Evolutionary conservation across 805 yeast species (phyloP).

Genomic region (Kuraishia ogatae): DNA sequence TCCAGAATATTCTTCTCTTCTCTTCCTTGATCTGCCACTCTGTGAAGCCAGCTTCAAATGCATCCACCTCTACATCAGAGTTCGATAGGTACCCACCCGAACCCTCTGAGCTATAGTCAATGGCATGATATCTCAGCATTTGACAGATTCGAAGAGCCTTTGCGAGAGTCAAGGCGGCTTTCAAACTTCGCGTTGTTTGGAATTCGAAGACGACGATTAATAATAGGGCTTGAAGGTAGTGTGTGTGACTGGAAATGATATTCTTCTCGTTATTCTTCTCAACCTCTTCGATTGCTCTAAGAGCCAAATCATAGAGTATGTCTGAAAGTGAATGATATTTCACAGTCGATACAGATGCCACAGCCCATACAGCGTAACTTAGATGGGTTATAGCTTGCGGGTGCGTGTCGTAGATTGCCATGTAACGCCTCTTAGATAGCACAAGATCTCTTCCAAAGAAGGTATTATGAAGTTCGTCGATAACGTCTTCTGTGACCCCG

Average conservation of each 20-base stretch:
- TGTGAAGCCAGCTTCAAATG: not conserved
- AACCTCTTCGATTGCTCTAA: not conserved
- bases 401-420: not conserved
- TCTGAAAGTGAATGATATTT: not conserved
- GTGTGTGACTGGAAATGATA: not conserved
- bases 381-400: not conserved
- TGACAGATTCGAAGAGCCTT: not conserved
- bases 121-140: not conserved
- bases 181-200: not conserved
- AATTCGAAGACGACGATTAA: not conserved
- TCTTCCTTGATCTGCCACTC: not conserved
- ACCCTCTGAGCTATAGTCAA: not conserved
- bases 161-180: not conserved
- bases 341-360: not conserved
- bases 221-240: not conserved
- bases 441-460: not conserved
- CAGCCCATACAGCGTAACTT: not conserved
- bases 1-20: not conserved
- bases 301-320: not conserved
- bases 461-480: not conserved
- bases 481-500: not conserved
- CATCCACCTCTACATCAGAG: not conserved
- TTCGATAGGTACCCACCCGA: not conserved
- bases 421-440: not conserved
- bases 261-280: not conserved